Conservation (phyloP, 1,284 basidiomycete species). For the Ganoderma resinaceum region DNA sequence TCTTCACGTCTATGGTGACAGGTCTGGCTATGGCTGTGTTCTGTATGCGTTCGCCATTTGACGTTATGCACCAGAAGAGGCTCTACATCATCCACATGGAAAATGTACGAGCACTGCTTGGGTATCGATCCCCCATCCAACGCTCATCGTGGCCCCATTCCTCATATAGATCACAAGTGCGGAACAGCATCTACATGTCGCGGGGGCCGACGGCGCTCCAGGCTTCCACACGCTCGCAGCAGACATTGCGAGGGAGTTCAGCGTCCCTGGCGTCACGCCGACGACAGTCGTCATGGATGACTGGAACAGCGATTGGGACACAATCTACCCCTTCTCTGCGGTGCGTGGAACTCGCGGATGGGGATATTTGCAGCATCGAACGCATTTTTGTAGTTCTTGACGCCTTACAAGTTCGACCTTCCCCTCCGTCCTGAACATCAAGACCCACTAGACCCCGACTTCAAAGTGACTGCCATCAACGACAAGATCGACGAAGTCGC, state of each 20-base stretch:
- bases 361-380: conserved; percentile 3
- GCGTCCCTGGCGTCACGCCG: conserved; percentile 49
- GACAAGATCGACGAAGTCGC: conserved; percentile 61
- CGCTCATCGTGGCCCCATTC: not conserved
- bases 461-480: conserved; percentile 68
- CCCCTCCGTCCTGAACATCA: conserved; percentile 56
- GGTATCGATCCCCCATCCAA: not conserved
- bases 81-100: conserved; percentile 88
- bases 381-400: conserved; percentile 66
- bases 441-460: conserved; percentile 59
- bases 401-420: conserved; percentile 78
- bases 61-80: conserved; percentile 88
- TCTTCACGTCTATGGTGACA: conserved; percentile 55
- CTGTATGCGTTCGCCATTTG: conserved; percentile 73
- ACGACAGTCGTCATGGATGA: conserved; percentile 66
- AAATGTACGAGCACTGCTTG: conserved; percentile 64
- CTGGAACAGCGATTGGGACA: conserved; percentile 85
- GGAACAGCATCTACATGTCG: conserved; percentile 83
- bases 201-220: conserved; percentile 85
- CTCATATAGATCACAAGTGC: conserved; percentile 69
- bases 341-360: conserved; percentile 47
- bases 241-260: conserved; percentile 70
- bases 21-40: conserved; percentile 68
- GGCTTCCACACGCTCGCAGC: conserved; percentile 70
- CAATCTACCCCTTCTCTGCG: conserved; percentile 85